Percentiles rank a stretch among this genome's conserved stretches.
Evolutionary conservation across 345 rosid genomes (phyloP).

Genomic region (Eutrema heterophyllum): DNA sequence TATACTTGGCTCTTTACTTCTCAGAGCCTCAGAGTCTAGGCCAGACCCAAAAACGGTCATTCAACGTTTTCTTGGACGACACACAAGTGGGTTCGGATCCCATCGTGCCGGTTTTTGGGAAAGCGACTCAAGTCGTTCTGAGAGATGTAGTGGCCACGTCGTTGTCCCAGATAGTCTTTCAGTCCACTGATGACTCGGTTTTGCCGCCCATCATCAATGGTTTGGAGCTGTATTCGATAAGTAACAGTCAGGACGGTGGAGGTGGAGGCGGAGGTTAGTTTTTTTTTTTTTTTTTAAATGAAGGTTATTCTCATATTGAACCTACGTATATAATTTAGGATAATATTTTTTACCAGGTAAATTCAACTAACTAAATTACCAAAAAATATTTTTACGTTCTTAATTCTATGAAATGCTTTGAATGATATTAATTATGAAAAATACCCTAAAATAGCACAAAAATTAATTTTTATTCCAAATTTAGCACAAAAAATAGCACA

Average conservation of each 20-base stretch:
- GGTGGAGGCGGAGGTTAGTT: neutral
- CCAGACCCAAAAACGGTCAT: slow-evolving; percentile 13
- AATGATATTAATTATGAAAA: neutral
- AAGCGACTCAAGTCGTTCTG: slow-evolving; percentile 18
- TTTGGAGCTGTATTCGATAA: slow-evolving; percentile 20
- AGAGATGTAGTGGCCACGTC: slow-evolving; percentile 15
- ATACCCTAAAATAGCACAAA: too few species aligned
- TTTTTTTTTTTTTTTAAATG: too few species aligned
- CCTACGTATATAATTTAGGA: too few species aligned
- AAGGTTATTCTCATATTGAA: too few species aligned
- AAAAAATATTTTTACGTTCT: neutral
- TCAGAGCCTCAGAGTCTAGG: slow-evolving; percentile 21
- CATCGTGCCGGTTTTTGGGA: slow-evolving; percentile 16
- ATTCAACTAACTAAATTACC: too few species aligned
- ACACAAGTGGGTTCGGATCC: slow-evolving; percentile 8
- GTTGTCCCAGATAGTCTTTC: slow-evolving; percentile 1
- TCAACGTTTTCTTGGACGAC: slow-evolving; percentile 14
- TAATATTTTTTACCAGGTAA: neutral
- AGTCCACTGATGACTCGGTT: slow-evolving; percentile 15
- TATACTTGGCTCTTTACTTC: slow-evolving; percentile 18
- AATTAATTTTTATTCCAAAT: too few species aligned
- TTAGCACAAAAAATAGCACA: too few species aligned
- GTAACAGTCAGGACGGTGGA: slow-evolving; percentile 2
- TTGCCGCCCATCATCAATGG: slow-evolving; percentile 18
- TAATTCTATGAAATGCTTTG: too few species aligned